A percentile compares a stretch with the other conserved stretches of the same genome.
These are phyloP conservation scores for Psilocybe tampanensis DNA, from an alignment of 768 basidiomycete genomes.

Conservation along the genomic window DNA sequence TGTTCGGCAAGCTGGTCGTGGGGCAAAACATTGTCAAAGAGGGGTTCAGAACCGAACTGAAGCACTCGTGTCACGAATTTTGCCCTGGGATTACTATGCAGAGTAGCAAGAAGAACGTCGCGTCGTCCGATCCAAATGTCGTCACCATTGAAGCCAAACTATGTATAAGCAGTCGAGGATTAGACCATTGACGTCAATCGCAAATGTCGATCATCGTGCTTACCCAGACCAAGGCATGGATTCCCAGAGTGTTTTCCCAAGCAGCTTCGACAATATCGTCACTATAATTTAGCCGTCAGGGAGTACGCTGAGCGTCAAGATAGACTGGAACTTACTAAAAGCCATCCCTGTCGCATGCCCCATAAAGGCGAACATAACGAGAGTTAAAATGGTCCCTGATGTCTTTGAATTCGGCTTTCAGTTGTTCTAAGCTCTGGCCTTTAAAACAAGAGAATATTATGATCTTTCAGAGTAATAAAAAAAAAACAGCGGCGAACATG, in stretches of 20 bases:
- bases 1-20: constrained; percentile 50
- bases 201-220: constrained; percentile 21
- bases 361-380: constrained; percentile 65
- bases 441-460: constrained; percentile 5
- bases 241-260: constrained; percentile 65
- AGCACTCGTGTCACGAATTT: constrained; percentile 66
- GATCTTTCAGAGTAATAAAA: not conserved
- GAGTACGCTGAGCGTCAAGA: not conserved
- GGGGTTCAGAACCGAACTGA: constrained; percentile 74
- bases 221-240: constrained; percentile 78
- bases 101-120: constrained; percentile 49
- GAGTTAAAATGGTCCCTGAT: constrained; percentile 61
- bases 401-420: constrained; percentile 58
- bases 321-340: constrained; percentile 44
- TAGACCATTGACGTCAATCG: too few relatives aligned
- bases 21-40: constrained; percentile 60
- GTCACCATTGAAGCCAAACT: constrained; percentile 53
- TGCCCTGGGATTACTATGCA: constrained; percentile 62
- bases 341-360: constrained; percentile 44
- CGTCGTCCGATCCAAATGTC: constrained; percentile 57
- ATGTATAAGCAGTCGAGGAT: not conserved
- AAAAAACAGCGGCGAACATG: constrained; percentile 42
- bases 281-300: constrained; percentile 18
- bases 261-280: constrained; percentile 70
- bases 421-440: constrained; percentile 60